Evolutionary conservation across 768 basidiomycete genomes (phyloP), one percentile per base, ranked within the genome.

Genomic region (Termitomyces heimii): DNA sequence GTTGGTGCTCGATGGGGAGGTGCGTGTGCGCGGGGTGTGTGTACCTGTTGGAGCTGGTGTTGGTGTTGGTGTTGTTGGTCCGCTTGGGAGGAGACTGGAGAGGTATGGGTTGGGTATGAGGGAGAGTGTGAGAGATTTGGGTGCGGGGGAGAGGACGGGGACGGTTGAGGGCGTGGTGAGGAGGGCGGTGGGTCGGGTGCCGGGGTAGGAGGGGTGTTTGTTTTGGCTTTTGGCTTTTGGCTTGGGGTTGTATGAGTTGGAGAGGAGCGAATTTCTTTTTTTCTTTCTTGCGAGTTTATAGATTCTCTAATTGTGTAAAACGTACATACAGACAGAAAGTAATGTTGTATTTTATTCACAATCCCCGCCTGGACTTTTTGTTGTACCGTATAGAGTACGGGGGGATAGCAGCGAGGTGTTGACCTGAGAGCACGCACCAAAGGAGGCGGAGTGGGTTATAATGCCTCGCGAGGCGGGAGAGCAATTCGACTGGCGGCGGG

Each of bases 21-120:
- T 70, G 53, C 61, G 39, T 61, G 69, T 65, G 14, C 68, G 84
- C 34, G 92, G 92, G 18, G 92, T 96, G 24, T 92, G 85, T 71
- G 67, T 63, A 22, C 79, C 81, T 0, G 81, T 94, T 65, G 16
- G 68, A 83, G 37, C 92, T 92, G 18, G 92, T 96, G 20, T 92
- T 85, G 70, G 67, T 62, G 22, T 79, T 81, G 0, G 81, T 94
- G 16, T 70, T 96, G 70, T n/a, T n/a, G n/a, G n/a, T n/a, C n/a
- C n/a, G n/a, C n/a, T n/a, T n/a, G n/a, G n/a, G n/a, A 65, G 71
- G 7, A 79, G 82, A 6, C 67, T 96, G 67, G 79, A 83, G 60
- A 72, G 75, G 35, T 75, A 71, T 31, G 84, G 84, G 13, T 60
- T 80, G 26, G 76, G 74, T 1, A 81, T 86, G 79, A 73, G 71